Conservation (phyloP, 2,329 filamentous ascomycete genomes). For the Curvularia hawaiiensis region DNA sequence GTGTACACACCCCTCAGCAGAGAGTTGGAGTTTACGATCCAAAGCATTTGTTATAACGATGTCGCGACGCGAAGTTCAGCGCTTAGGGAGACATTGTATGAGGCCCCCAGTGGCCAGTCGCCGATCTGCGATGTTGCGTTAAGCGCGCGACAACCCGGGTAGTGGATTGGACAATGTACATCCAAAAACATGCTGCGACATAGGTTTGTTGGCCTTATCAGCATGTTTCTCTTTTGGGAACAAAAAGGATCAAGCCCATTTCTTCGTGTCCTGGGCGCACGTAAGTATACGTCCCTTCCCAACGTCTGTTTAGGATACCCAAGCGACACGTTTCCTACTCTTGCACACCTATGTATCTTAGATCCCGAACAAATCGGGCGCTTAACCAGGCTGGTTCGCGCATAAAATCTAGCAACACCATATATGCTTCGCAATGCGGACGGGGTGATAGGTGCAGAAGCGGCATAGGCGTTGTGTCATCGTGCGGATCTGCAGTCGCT, state of each 20-base stretch:
- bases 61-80: neutral
- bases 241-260: neutral
- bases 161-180: neutral
- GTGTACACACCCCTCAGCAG: neutral
- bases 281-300: neutral
- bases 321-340: neutral
- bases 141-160: neutral
- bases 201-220: neutral
- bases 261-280: neutral
- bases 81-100: neutral
- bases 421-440: neutral
- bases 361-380: neutral
- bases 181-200: neutral
- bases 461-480: neutral
- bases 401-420: neutral
- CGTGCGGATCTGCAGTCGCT: neutral
- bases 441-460: too few relatives aligned
- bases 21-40: neutral
- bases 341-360: neutral
- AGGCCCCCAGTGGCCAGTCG: neutral
- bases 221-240: neutral
- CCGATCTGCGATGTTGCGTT: neutral
- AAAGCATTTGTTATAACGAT: neutral
- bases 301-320: neutral
- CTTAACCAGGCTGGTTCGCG: neutral